Evolutionary conservation across 176 grass and related monocot genomes (phyloP).

Genomic region (Typha latifolia): DNA sequence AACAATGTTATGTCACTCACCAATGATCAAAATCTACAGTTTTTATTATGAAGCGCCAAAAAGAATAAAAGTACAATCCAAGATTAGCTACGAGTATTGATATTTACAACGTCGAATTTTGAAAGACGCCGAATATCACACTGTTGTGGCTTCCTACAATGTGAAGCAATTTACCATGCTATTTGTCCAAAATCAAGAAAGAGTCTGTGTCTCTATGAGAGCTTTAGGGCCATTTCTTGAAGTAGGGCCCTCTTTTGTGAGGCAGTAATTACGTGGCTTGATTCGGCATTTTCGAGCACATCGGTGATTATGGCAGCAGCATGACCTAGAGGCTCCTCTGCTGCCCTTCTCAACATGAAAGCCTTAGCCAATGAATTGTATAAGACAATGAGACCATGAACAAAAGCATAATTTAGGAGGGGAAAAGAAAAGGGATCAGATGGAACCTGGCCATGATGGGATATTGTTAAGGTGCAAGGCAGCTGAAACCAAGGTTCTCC

Average conservation of each 20-base stretch:
- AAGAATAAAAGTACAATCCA: too few species aligned
- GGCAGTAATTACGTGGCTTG: constrained; percentile 9
- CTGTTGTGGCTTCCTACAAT: too few species aligned
- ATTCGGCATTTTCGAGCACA: constrained; percentile 23
- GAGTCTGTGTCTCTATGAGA: constrained; percentile 1
- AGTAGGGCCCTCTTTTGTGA: constrained; percentile 22
- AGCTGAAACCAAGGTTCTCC: constrained; percentile 26
- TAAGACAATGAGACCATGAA: background rate
- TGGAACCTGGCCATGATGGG: constrained; percentile 25
- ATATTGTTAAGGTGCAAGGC: constrained; percentile 15
- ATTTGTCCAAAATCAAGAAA: background rate
- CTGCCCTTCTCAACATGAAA: constrained; percentile 27
- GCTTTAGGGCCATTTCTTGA: constrained; percentile 26
- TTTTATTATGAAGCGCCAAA: too few species aligned
- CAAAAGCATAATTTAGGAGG: background rate
- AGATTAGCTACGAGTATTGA: too few species aligned
- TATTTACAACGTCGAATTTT: too few species aligned
- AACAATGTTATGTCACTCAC: too few species aligned
- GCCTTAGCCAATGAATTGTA: background rate
- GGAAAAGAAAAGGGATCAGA: background rate
- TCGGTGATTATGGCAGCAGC: constrained; percentile 24
- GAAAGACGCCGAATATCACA: too few species aligned
- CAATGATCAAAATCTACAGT: too few species aligned
- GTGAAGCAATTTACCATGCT: too few species aligned
- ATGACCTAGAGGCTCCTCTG: constrained; percentile 25